phyloP scores from a whole-genome alignment of 495 filamentous ascomycete species.

The Trichoderma orchidacearum region DNA sequence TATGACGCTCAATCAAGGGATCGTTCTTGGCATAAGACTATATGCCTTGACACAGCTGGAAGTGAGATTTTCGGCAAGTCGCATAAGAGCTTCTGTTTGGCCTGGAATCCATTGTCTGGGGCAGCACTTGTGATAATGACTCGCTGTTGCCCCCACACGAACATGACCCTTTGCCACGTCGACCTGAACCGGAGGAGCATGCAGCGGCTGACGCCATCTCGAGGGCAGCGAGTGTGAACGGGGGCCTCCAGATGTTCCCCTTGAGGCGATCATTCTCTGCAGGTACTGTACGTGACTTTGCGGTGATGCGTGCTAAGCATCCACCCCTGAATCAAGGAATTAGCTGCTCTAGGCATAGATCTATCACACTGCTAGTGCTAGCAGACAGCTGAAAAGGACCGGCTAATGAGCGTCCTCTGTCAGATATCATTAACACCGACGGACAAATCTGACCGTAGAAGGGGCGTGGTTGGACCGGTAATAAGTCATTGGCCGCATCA shows the following conservation, averaged over 20 bases:
- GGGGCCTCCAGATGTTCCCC: neutral
- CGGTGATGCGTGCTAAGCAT: neutral
- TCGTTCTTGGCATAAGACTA: neutral
- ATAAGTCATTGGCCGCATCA: neutral
- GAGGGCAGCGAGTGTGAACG: neutral
- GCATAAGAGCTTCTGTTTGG: too few relatives aligned
- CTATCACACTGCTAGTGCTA: neutral
- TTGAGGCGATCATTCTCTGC: neutral
- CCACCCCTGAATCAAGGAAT: neutral
- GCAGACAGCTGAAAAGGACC: neutral
- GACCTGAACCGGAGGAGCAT: neutral
- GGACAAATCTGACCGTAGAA: too few relatives aligned
- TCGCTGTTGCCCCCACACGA: neutral
- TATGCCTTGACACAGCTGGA: too few relatives aligned
- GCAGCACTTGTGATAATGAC: neutral
- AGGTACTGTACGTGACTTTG: neutral
- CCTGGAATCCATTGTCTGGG: neutral
- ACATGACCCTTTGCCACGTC: neutral
- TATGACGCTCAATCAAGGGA: neutral
- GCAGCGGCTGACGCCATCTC: neutral
- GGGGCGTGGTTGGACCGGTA: neutral
- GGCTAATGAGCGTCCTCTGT: neutral
- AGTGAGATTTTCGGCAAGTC: too few relatives aligned
- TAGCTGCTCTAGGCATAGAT: neutral
- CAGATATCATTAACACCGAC: neutral